phyloP scores from a whole-genome alignment of 1,284 basidiomycete genomes.

The Tilletia horrida region DNA sequence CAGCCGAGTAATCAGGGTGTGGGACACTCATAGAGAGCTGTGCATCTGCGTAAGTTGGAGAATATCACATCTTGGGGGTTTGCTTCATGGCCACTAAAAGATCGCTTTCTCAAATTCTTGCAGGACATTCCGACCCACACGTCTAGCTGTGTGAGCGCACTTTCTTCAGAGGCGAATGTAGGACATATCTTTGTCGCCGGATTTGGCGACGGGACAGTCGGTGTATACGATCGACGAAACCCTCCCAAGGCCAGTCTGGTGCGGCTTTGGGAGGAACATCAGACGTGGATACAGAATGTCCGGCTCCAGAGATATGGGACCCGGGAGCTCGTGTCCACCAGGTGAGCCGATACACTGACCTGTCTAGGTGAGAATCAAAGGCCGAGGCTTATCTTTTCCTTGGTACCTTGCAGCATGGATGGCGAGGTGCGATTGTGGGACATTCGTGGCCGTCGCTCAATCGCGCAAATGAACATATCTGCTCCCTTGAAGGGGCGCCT shows the following conservation, averaged over 20 bases:
- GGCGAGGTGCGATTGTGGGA: constrained; percentile 93
- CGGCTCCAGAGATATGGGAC: constrained; percentile 74
- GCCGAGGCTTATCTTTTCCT: neutral
- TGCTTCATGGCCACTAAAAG: neutral
- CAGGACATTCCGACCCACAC: constrained; percentile 84
- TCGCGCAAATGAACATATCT: constrained; percentile 66
- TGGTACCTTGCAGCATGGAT: constrained; percentile 64
- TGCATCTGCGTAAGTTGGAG: constrained; percentile 67
- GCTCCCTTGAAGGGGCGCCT: constrained; percentile 56
- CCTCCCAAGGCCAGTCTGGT: constrained; percentile 82
- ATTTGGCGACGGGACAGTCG: constrained; percentile 87
- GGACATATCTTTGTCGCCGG: constrained; percentile 81
- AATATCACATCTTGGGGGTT: neutral
- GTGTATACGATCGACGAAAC: constrained; percentile 85
- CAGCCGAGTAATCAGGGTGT: constrained; percentile 79
- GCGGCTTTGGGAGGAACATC: constrained; percentile 71
- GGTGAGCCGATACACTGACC: constrained; percentile 58
- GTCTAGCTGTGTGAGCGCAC: constrained; percentile 81
- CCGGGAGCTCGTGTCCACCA: constrained; percentile 80
- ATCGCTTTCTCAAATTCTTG: constrained; percentile 18
- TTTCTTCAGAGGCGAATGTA: constrained; percentile 74
- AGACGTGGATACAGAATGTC: constrained; percentile 86
- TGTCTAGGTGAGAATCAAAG: neutral
- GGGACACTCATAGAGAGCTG: constrained; percentile 91
- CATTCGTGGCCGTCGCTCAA: constrained; percentile 70